Conservation (phyloP, 148 eudicot genomes). For the Persicaria maculosa region DNA sequence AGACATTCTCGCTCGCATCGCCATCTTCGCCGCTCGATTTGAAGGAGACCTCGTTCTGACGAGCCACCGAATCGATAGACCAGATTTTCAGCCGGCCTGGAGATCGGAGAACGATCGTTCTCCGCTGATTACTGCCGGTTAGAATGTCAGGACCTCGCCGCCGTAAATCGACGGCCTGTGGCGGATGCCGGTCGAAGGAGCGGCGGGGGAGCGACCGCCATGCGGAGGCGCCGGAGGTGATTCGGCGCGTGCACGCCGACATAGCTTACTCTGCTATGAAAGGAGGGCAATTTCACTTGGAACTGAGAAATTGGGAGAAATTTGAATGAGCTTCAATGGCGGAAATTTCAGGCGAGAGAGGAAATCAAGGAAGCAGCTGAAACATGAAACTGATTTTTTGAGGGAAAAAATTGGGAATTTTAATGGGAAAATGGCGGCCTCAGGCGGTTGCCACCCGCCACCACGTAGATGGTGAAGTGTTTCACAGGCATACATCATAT, state of each 20-base stretch:
- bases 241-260: slow-evolving; percentile 20
- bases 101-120: slow-evolving; percentile 12
- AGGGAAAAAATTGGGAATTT: neutral
- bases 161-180: neutral
- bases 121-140: neutral
- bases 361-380: neutral
- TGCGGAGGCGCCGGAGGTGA: slow-evolving; percentile 13
- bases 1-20: no score
- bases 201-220: slow-evolving; percentile 1
- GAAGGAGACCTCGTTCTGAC: neutral
- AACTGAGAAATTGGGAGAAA: neutral
- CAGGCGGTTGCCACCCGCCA: neutral
- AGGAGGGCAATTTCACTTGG: neutral
- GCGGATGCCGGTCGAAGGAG: neutral
- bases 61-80: slow-evolving; percentile 19
- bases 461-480: neutral
- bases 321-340: neutral
- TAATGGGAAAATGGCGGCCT: slow-evolving; percentile 7
- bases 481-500: neutral
- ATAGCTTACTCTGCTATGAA: slow-evolving; percentile 9
- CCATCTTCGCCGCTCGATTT: slow-evolving; percentile 13
- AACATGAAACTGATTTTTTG: neutral
- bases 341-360: neutral
- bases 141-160: neutral
- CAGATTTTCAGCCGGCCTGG: slow-evolving; percentile 5